Evolutionary conservation across 2,329 filamentous ascomycete genomes (phyloP), one percentile per base, ranked within the genome.

Genomic region (Aspergillus pseudoglaucus): DNA sequence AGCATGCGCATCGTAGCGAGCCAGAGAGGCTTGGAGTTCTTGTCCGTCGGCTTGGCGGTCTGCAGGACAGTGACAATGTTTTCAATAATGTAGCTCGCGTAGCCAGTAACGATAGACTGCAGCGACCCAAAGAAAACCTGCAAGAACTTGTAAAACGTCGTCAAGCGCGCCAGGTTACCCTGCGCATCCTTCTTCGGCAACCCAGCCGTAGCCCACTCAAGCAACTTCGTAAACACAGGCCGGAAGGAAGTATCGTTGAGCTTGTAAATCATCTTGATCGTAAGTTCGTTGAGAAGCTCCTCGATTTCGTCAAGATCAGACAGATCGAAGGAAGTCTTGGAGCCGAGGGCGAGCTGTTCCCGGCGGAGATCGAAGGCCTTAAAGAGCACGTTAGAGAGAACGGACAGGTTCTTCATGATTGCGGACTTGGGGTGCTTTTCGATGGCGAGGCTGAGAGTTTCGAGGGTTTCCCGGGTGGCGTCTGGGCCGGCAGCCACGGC

Each of bases 201-300:
- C 0, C 76, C 77, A 2, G 75, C 72, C 15, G 75, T 76, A 0
- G 86, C 80, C 87, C 90, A 96, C 48, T 95, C 88, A 41, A 94
- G 77, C n/a, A 96, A 74, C 54, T 85, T 82, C 14, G 83, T 79
- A 73, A 97, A 98, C 53, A 98, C 83, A 1, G 93, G 94, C 10
- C 90, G 80, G 81, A 98, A 98, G 0, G 87, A 83, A 1, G 87
- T 84, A 64, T 98, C 93, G 70, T 96, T 97, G 52, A 98, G 80
- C 75, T 97, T 97, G 75, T 95, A 89, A 46, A 95, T 87, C 83
- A 96, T 93, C 68, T 89, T 87, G 50, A 98, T 80, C 0, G 84
- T 81, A 10, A 86, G 82, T 8, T 85, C 80, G 62, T 88, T 85
- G 55, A 88, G 62, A 9, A 75, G 73, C 2, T 73, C 71, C 63